Conservation (phyloP, 2,329 filamentous ascomycete species). For the Sarocladiaceae sp. region DNA sequence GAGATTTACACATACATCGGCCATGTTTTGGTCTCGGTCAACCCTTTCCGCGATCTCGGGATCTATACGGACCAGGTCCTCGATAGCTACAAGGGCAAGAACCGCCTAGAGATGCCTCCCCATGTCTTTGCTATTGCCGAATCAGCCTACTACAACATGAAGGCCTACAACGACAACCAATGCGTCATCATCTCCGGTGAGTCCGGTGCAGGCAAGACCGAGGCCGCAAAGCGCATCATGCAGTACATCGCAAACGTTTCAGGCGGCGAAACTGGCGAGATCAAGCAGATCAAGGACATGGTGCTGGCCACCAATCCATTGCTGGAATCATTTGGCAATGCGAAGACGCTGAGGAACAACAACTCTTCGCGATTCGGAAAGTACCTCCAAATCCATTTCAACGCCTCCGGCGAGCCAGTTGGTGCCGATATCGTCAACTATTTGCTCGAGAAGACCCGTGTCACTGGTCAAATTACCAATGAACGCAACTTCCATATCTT, state of each 20-base stretch:
- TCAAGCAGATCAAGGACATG: conserved; percentile 98
- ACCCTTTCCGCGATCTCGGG: conserved; percentile 93
- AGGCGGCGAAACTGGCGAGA: conserved; percentile 74
- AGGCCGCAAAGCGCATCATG: conserved; percentile 98
- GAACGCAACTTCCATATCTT: conserved; percentile 99
- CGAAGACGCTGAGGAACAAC: conserved; percentile 96
- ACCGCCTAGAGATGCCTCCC: conserved; percentile 87
- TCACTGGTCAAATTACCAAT: conserved; percentile 89
- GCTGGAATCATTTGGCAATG: conserved; percentile 96
- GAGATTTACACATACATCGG: conserved; percentile 99
- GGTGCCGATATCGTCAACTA: conserved; percentile 99
- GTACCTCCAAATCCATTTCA: conserved; percentile 96
- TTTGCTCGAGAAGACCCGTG: conserved; percentile 87
- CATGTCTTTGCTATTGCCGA: conserved; percentile 98
- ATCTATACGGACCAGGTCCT: conserved; percentile 96
- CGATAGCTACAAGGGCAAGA: conserved; percentile 93
- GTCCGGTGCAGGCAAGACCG: conserved; percentile 96
- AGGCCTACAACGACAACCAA: conserved; percentile 97
- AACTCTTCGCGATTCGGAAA: conserved; percentile 98
- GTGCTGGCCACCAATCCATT: conserved; percentile 96
- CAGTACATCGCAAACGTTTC: conserved; percentile 99
- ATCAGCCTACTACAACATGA: conserved; percentile 98
- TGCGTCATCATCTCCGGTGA: conserved; percentile 99
- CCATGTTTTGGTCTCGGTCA: conserved; percentile 98
- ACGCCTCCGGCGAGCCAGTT: conserved; percentile 80